A percentile compares a stretch with the other conserved stretches of the same genome.
Evolutionary conservation across 2,329 filamentous ascomycete species (phyloP).

Genomic region (Pseudogymnoascus sp.): DNA sequence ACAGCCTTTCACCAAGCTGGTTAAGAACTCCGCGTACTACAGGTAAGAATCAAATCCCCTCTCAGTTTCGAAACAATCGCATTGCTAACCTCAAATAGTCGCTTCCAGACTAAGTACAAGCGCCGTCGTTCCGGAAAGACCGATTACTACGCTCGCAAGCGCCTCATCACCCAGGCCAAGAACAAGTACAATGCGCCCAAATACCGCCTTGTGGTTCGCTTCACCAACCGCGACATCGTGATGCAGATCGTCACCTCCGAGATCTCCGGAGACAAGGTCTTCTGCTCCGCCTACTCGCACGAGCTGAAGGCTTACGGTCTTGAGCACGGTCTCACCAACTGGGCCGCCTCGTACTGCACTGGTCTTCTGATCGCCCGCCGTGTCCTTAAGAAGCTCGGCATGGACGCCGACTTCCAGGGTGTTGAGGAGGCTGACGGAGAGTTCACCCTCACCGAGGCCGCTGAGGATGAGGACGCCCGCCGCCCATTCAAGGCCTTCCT

Average conservation of each 20-base stretch:
- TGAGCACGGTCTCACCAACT: conserved; percentile 98
- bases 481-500: conserved; percentile 99
- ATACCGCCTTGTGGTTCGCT: conserved; percentile 98
- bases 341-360: conserved; percentile 93
- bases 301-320: conserved; percentile 97
- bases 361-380: conserved; percentile 96
- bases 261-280: conserved; percentile 96
- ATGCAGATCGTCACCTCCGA: conserved; percentile 95
- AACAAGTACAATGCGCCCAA: conserved; percentile 99
- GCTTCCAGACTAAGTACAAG: conserved; percentile 99
- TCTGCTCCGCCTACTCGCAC: conserved; percentile 85
- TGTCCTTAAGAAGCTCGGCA: conserved; percentile 90
- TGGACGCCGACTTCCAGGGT: conserved; percentile 87
- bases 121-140: conserved; percentile 94
- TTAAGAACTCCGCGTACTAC: conserved; percentile 99
- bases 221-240: conserved; percentile 99
- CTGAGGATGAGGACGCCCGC: conserved; percentile 74
- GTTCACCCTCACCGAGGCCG: conserved; percentile 89
- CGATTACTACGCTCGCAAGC: conserved; percentile 99
- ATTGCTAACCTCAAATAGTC: conserved; percentile 44
- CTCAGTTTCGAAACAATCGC: conserved; percentile 21
- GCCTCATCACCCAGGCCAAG: conserved; percentile 99
- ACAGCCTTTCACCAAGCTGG: conserved; percentile 84
- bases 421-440: conserved; percentile 97
- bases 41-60: conserved; percentile 54